phyloP scores from a whole-genome alignment of 2,329 filamentous ascomycete species.

The Penicillium sp. region DNA sequence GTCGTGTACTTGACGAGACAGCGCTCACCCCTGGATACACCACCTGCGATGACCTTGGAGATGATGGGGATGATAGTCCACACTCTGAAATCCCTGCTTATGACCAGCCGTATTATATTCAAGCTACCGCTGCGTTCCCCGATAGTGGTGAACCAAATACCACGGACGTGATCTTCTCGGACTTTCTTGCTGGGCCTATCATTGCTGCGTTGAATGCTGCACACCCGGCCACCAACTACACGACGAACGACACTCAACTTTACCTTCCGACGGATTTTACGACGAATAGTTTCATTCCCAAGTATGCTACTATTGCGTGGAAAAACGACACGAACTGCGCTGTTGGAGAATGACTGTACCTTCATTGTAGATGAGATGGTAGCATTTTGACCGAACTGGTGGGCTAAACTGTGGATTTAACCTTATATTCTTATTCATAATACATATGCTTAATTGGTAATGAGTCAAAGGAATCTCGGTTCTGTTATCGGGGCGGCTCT shows the following conservation, averaged over 20 bases:
- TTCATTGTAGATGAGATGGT: background rate
- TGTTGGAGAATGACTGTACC: background rate
- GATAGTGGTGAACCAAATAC: background rate
- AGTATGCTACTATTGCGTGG: slow-evolving; percentile 3
- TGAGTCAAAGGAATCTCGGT: background rate
- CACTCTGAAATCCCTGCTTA: slow-evolving; percentile 6
- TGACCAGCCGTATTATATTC: background rate
- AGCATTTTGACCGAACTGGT: no score
- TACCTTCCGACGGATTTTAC: slow-evolving; percentile 8
- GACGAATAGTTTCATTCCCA: slow-evolving; percentile 4
- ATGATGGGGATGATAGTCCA: slow-evolving; percentile 8
- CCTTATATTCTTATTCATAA: no score
- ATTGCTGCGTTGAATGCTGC: slow-evolving; percentile 3
- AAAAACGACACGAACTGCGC: background rate
- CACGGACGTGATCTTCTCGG: slow-evolving; percentile 7
- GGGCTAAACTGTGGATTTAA: no score
- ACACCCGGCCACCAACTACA: slow-evolving; percentile 1
- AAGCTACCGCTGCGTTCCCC: slow-evolving; percentile 7
- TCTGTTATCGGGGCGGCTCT: background rate
- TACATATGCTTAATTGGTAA: no score
- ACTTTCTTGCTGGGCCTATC: slow-evolving; percentile 5
- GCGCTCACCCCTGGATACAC: background rate
- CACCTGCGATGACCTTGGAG: slow-evolving; percentile 8
- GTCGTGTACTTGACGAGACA: slow-evolving; percentile 2
- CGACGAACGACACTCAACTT: background rate